phyloP scores from a whole-genome alignment of 1,284 basidiomycete genomes.

The Omphalotus olearius region DNA sequence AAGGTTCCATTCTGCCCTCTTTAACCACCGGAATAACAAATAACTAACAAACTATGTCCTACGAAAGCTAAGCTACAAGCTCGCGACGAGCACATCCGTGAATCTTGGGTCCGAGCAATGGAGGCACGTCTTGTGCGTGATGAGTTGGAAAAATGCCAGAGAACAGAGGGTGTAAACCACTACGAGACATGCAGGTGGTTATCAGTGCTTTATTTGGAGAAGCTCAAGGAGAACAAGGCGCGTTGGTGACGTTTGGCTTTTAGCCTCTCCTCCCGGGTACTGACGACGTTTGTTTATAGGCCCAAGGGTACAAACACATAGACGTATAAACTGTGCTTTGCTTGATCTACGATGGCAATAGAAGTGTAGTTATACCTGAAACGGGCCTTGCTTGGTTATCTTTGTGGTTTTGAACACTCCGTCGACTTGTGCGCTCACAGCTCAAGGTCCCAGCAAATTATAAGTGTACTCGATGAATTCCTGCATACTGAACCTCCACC shows the following conservation, averaged over 20 bases:
- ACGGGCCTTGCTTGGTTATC: too few species aligned
- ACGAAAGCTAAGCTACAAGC: slow-evolving; percentile 53
- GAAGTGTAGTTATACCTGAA: too few species aligned
- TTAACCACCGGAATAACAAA: not conserved
- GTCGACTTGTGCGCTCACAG: too few species aligned
- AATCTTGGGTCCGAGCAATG: slow-evolving; percentile 95
- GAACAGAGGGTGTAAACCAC: slow-evolving; percentile 88
- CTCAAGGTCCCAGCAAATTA: too few species aligned
- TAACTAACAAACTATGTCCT: not conserved
- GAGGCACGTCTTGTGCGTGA: slow-evolving; percentile 88
- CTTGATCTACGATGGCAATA: too few species aligned
- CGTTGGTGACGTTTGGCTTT: slow-evolving; percentile 27
- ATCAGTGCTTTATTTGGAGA: slow-evolving; percentile 78
- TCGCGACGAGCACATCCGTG: slow-evolving; percentile 80
- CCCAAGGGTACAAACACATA: slow-evolving; percentile 39
- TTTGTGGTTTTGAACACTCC: too few species aligned
- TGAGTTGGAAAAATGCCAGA: slow-evolving; percentile 90
- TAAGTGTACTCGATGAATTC: too few species aligned
- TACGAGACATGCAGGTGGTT: slow-evolving; percentile 87
- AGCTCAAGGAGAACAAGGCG: slow-evolving; percentile 86
- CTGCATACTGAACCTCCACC: too few species aligned
- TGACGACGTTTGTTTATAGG: slow-evolving; percentile 20
- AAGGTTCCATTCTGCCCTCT: slow-evolving; percentile 30
- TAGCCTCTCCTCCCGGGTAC: not conserved
- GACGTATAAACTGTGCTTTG: slow-evolving; percentile 23